Evolutionary conservation across 805 yeast genomes (phyloP).

Genomic region (Candida pseudoglaebosa): DNA sequence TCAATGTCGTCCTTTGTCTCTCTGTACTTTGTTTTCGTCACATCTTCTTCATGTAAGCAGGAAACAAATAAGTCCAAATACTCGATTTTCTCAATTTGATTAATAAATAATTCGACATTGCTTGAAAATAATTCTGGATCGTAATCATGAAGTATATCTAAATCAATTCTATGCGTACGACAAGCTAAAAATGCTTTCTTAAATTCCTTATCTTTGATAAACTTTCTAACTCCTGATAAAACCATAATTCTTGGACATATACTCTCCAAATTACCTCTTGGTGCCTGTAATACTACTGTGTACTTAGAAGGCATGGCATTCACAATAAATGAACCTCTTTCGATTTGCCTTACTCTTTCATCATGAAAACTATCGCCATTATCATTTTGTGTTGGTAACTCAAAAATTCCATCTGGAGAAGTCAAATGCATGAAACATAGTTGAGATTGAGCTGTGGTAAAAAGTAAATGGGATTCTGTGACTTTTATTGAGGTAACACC

Average conservation of each 20-base stretch:
- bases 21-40: conserved; percentile 71
- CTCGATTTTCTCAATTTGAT: conserved; percentile 67
- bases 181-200: conserved; percentile 76
- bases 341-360: conserved; percentile 85
- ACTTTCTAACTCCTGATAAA: conserved; percentile 71
- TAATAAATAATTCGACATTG: conserved; percentile 63
- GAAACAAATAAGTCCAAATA: conserved; percentile 84
- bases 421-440: conserved; percentile 76
- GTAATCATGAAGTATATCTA: conserved; percentile 87
- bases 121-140: conserved; percentile 64
- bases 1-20: conserved; percentile 51
- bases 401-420: conserved; percentile 27
- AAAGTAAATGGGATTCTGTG: conserved; percentile 67
- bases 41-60: conserved; percentile 82
- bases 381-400: conserved; percentile 24
- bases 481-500: conserved; percentile 80
- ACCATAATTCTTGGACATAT: conserved; percentile 92
- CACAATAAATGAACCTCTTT: conserved; percentile 85
- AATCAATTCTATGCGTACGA: conserved; percentile 85
- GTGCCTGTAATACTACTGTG: conserved; percentile 85
- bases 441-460: conserved; percentile 85
- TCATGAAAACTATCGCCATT: conserved; percentile 39
- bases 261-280: conserved; percentile 94
- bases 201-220: conserved; percentile 56
- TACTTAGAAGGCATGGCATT: conserved; percentile 78